Evolutionary conservation across 495 filamentous ascomycete genomes (phyloP).

Genomic region (Xylaria curta): DNA sequence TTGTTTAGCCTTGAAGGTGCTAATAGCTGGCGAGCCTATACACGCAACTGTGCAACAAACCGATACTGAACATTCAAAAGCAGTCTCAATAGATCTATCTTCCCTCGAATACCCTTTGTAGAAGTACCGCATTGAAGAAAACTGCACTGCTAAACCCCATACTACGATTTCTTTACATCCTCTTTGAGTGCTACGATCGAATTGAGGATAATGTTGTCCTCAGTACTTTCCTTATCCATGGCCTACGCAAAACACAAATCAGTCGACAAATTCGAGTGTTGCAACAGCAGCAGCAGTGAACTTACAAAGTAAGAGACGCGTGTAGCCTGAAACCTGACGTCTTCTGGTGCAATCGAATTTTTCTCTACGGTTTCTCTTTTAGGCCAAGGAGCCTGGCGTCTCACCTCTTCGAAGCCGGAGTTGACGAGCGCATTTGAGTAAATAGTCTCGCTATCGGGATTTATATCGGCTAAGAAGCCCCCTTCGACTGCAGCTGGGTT

Average conservation of each 20-base stretch:
- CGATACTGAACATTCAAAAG: neutral
- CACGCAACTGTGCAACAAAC: neutral
- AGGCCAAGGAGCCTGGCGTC: neutral
- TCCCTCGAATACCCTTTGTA: neutral
- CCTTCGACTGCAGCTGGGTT: slow-evolving; percentile 63
- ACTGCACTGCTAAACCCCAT: neutral
- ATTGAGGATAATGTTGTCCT: neutral
- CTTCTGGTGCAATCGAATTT: neutral
- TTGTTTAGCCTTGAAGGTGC: neutral
- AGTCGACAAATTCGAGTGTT: neutral
- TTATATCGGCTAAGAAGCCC: slow-evolving; percentile 63
- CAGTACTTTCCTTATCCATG: slow-evolving; percentile 4
- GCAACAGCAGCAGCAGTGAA: neutral
- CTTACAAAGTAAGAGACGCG: slow-evolving; percentile 12
- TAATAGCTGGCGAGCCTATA: neutral
- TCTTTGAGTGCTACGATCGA: slow-evolving; percentile 2
- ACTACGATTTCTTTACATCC: slow-evolving; percentile 4
- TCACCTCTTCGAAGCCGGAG: neutral
- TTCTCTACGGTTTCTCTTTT: neutral
- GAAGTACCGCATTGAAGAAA: neutral
- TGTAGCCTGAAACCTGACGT: neutral
- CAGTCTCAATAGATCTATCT: neutral
- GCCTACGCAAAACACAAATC: neutral
- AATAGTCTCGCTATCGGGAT: neutral
- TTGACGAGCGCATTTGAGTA: neutral